Evolutionary conservation across 345 rosid species (phyloP), one percentile per base, ranked within the genome.

Genomic region (Gossypium herbaceum): DNA sequence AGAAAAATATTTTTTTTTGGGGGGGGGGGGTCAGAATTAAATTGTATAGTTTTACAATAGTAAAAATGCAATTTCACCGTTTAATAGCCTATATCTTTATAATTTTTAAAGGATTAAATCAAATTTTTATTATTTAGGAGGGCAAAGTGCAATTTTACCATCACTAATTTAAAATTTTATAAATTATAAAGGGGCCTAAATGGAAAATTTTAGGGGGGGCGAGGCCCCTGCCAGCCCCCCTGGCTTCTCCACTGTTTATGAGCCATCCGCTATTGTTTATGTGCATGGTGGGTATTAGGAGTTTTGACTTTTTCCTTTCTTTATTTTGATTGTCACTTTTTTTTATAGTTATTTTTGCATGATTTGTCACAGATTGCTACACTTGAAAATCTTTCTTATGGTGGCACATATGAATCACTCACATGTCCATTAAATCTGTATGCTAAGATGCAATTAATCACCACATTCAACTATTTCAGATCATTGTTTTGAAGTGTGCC

Each of bases 201-300:
- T 34, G 41, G 41, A 34, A 34, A 5, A 34, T 34, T 34, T 34
- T 34, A 34, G 41, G 41, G 7, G 41, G 41, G 41, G 25, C 1
- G 1, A 5, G 41, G 7, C 41, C 41, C 1, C 41, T 34, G 41
- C 41, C 41, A 34, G 1, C 41, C 41, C 39, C 41, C 41, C 7
- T 5, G 7, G 41, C 41, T 34, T 34, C 41, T 4, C 41, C 41
- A 34, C 41, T 34, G 41, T 5, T 34, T 34, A 34, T 70, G 47
- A 71, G 68, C 16, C 72, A 50, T 79, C 55, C 68, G 24, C 27
- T 56, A 12, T 47, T 64, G 13, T 73, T 72, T 62, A 68, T 48
- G 60, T 66, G 48, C 61, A 48, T 71, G 67, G 73, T 61, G 27
- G 73, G 19, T 72, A 41, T 25, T 27, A 27, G 64, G 41, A 25